phyloP scores from a whole-genome alignment of 176 grass and related monocot genomes.

The Aechmea fasciata region DNA sequence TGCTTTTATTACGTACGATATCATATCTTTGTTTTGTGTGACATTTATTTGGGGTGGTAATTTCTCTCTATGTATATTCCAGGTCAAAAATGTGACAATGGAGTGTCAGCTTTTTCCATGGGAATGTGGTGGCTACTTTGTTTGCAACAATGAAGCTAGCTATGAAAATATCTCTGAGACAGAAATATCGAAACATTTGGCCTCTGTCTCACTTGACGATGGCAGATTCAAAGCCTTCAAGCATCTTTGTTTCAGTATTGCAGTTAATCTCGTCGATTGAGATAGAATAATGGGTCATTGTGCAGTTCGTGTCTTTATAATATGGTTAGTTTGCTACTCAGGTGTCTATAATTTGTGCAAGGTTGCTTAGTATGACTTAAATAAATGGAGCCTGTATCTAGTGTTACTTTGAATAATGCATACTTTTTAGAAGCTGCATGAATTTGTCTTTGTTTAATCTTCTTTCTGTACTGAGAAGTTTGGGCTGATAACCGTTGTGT shows the following conservation, averaged over 20 bases:
- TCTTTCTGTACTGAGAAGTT: too few relatives aligned
- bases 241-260: slow-evolving; percentile 33
- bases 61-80: not conserved
- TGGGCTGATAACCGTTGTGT: too few relatives aligned
- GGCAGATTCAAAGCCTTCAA: slow-evolving; percentile 39
- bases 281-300: not conserved
- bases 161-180: slow-evolving; percentile 34
- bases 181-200: slow-evolving; percentile 41
- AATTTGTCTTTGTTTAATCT: not conserved
- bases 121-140: slow-evolving; percentile 59
- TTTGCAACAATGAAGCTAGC: slow-evolving; percentile 29
- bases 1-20: not conserved
- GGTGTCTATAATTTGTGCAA: not conserved
- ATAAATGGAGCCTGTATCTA: not conserved
- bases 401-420: not conserved
- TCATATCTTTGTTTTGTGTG: not conserved
- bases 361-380: not conserved
- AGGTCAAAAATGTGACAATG: slow-evolving; percentile 28
- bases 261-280: slow-evolving; percentile 15
- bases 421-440: not conserved
- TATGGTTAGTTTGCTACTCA: not conserved
- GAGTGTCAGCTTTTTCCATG: slow-evolving; percentile 31
- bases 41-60: not conserved
- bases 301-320: not conserved
- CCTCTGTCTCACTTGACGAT: slow-evolving; percentile 27